phyloP scores from a whole-genome alignment of 352 stramenopile species.

The Phytophthora hibernalis region DNA sequence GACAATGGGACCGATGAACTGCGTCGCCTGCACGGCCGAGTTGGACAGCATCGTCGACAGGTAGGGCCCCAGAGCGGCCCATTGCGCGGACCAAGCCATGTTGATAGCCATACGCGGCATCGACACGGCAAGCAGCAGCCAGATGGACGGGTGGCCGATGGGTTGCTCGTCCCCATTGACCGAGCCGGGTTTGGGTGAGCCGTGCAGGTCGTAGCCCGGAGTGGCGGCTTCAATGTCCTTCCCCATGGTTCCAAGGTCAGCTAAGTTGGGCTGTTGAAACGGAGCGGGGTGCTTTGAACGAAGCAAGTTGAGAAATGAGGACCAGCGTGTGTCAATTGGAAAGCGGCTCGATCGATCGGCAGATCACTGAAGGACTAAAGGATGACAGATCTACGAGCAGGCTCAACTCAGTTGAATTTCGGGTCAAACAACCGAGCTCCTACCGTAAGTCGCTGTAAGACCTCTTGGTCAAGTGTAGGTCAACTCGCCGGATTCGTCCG shows the following conservation, averaged over 20 bases:
- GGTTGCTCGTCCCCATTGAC: no score
- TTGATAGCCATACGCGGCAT: slow-evolving; percentile 42
- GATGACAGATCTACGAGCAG: no score
- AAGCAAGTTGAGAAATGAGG: slow-evolving; percentile 37
- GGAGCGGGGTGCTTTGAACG: slow-evolving; percentile 16
- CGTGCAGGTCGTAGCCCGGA: slow-evolving; percentile 31
- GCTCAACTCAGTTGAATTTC: slow-evolving; percentile 8
- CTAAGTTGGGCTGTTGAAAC: background rate
- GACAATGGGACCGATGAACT: slow-evolving; percentile 37
- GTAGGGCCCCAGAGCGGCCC: slow-evolving; percentile 50
- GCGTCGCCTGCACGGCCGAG: slow-evolving; percentile 41
- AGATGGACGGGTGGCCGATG: slow-evolving; percentile 36
- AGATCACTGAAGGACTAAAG: slow-evolving; percentile 19
- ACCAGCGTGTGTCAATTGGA: slow-evolving; percentile 8
- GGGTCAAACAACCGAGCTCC: background rate
- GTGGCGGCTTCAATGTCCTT: slow-evolving; percentile 38
- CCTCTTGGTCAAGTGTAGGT: background rate
- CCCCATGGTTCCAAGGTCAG: background rate
- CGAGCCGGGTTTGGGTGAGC: slow-evolving; percentile 27
- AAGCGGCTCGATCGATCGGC: slow-evolving; percentile 17
- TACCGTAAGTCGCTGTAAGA: slow-evolving; percentile 1
- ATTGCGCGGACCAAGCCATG: slow-evolving; percentile 38
- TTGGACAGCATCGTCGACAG: slow-evolving; percentile 50
- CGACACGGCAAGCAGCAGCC: slow-evolving; percentile 31
- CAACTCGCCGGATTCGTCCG: slow-evolving; percentile 1